Evolutionary conservation across 2,329 filamentous ascomycete species (phyloP).

Genomic region (Sclerotinia sclerotiorum): DNA sequence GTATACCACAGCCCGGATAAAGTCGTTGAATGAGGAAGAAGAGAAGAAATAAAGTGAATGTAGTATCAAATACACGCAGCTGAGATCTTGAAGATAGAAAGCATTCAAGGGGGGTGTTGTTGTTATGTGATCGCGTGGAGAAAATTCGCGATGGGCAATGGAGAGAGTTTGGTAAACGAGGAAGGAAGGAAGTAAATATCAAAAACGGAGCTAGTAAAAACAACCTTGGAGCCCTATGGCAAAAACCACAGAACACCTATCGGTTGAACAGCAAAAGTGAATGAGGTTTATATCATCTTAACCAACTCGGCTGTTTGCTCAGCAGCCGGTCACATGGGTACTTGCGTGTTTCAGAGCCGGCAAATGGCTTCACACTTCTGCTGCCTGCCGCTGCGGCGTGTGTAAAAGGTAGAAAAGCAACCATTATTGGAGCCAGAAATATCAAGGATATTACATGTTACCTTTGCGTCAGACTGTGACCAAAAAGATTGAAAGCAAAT

Average conservation of each 20-base stretch:
- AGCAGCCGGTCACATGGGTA: neutral
- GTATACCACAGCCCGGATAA: neutral
- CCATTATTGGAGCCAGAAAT: neutral
- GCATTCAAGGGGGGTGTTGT: neutral
- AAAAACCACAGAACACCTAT: neutral
- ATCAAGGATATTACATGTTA: neutral
- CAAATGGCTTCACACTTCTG: neutral
- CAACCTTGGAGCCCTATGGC: neutral
- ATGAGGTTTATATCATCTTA: neutral
- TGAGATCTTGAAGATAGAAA: neutral
- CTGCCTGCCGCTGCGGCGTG: neutral
- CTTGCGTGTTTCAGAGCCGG: constrained; percentile 5
- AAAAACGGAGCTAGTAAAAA: constrained; percentile 7
- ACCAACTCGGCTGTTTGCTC: constrained; percentile 2
- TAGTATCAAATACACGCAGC: neutral
- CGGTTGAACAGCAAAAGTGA: neutral
- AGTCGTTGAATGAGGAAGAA: neutral
- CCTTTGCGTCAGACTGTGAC: neutral
- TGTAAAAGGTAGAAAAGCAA: neutral
- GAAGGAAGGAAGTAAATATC: constrained; percentile 1
- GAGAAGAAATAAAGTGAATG: neutral
- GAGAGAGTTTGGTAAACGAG: neutral
- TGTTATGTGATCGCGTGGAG: neutral
- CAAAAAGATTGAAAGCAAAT: neutral
- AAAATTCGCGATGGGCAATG: neutral